Base-by-base conservation (phyloP, 2,329 filamentous ascomycete genomes). In the Pestalotiopsis sp. region DNA sequence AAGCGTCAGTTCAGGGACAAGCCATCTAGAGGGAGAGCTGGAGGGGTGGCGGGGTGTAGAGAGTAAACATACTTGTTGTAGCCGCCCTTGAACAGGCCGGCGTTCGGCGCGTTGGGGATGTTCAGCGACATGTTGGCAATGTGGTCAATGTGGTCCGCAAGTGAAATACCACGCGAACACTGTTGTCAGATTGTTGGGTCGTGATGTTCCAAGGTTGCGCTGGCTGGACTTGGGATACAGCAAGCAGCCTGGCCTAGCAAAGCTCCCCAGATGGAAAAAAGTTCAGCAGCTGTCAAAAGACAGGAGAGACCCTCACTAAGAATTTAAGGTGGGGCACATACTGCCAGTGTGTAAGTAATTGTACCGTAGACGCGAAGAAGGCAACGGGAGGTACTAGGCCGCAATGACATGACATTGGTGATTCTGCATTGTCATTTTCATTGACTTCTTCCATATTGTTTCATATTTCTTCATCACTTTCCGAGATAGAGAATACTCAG, bases 91-190 rank as follows among this genome's bases (percentile, higher is more conserved):
- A 99, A 98, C 55, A 98, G 89, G 81, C 93, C 92, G 78, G 92
- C 88, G 81, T 98, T 97, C 71, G 96, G 96, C 76, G 96, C 95
- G 82, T 91, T 93, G 72, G 96, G 96, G 80, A 99, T 97, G 80
- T 94, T 93, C 80, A 99, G 90, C 83, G 96, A 99, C 96, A 99
- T 98, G 76, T 74, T 78, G 77, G 66, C 12, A 31, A 38, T 23
- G 27, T 58, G 64, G 45, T 57, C 12, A 31, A 38, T 23, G 27
- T 58, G 64, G 45, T 57, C 23, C 27, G 23, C 57, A 59, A 23
- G 23, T 59, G 57, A 36, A 36, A 62, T 20, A 62, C n/a, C 31
- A 62, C 27, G 38, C 31, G 20, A 62, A 62, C n/a, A 39, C 31
- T 39, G 13, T 31, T 62, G 59, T 36, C 27, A 39, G 27, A 6